Conservation (phyloP, 2,329 filamentous ascomycete species). For the Ceratocystis colombiana region DNA sequence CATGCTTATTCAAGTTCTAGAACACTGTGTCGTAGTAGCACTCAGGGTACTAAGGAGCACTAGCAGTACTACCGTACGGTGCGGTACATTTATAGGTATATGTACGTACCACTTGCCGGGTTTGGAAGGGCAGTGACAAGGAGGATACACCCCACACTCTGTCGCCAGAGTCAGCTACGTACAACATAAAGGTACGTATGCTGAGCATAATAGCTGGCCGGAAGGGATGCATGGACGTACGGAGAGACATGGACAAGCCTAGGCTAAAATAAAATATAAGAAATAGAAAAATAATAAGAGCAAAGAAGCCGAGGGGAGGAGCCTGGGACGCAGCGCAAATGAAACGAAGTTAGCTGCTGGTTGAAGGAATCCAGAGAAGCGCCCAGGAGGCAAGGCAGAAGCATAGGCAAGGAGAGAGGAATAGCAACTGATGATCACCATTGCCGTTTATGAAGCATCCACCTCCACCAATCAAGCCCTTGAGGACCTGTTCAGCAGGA, state of each 20-base stretch:
- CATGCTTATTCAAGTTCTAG: background rate
- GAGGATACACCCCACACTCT: background rate
- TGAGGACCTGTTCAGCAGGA: background rate
- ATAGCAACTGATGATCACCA: conserved; percentile 1
- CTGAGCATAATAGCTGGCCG: background rate
- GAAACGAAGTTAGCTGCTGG: background rate
- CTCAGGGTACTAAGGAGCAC: background rate
- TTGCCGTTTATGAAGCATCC: background rate
- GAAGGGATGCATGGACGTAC: conserved; percentile 5
- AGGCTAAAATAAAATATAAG: background rate
- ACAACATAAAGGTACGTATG: background rate
- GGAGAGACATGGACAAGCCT: conserved; percentile 3
- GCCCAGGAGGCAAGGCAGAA: background rate
- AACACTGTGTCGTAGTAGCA: conserved; percentile 1
- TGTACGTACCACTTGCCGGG: background rate
- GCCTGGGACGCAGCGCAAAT: too few species aligned
- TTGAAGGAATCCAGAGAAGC: too few species aligned
- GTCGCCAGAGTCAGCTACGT: background rate
- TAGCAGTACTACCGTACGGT: too few species aligned
- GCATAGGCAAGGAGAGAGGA: background rate
- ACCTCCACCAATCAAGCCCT: background rate
- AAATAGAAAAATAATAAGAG: too few species aligned
- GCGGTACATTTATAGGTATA: background rate
- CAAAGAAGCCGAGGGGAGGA: too few species aligned
- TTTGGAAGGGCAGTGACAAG: background rate